Evolutionary conservation across 2,329 filamentous ascomycete genomes (phyloP).

Genomic region (Ceratocystis eucalypticola): DNA sequence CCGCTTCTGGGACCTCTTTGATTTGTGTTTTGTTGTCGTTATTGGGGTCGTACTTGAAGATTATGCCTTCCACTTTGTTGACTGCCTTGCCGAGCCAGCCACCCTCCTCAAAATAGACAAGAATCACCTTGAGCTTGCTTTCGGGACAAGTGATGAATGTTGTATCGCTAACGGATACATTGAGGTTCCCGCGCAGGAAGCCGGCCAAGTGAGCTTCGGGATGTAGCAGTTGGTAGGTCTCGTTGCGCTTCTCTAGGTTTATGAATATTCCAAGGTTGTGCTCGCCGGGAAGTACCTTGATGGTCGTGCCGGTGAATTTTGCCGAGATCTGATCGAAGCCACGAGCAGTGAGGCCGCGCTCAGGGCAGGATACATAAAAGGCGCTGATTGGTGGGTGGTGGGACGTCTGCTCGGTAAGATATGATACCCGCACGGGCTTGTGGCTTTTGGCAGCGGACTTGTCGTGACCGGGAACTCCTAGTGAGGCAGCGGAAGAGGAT

Average conservation of each 20-base stretch:
- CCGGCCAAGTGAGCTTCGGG: conserved; percentile 87
- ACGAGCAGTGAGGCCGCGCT: conserved; percentile 72
- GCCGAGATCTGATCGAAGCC: conserved; percentile 95
- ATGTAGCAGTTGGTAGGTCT: conserved; percentile 91
- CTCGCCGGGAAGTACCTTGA: conserved; percentile 80
- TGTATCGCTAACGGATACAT: conserved; percentile 77
- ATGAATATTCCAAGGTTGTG: conserved; percentile 96
- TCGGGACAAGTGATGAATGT: conserved; percentile 83
- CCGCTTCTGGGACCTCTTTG: conserved; percentile 73
- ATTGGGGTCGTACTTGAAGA: conserved; percentile 80
- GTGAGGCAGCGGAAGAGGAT: conserved; percentile 35
- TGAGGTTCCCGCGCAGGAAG: conserved; percentile 72
- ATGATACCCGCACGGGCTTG: conserved; percentile 65
- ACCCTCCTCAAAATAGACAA: conserved; percentile 76
- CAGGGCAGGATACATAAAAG: conserved; percentile 84
- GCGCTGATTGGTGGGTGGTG: conserved; percentile 96
- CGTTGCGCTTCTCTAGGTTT: conserved; percentile 64
- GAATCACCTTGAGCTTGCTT: conserved; percentile 78
- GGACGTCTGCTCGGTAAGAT: conserved; percentile 93
- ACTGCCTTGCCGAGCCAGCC: conserved; percentile 86
- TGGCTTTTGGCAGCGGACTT: conserved; percentile 32
- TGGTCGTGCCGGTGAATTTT: conserved; percentile 91
- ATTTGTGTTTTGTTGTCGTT: conserved; percentile 70
- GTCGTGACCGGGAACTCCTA: conserved; percentile 38
- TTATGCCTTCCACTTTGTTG: conserved; percentile 79